Evolutionary conservation across 106 monocot genomes (phyloP).

Genomic region (Platanthera guangdongensis): DNA sequence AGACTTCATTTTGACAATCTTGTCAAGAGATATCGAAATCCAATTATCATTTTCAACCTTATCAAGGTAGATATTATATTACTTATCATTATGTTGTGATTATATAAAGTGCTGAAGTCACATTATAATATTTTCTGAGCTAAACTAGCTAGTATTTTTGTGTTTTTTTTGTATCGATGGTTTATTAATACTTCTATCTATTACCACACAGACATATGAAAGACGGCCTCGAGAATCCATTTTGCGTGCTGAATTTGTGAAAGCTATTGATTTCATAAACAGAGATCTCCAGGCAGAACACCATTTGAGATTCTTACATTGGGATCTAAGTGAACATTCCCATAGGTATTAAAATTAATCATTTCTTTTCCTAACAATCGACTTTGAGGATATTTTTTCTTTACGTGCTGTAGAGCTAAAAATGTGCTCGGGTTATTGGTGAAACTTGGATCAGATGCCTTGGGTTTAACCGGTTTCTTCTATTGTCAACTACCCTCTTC

Average conservation of each 20-base stretch:
- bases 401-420: constrained; percentile 32
- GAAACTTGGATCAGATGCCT: constrained; percentile 54
- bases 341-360: constrained; percentile 34
- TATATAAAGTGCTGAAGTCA: not conserved
- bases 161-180: not conserved
- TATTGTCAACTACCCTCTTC: constrained; percentile 44
- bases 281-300: constrained; percentile 37
- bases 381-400: not conserved
- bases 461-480: constrained; percentile 69
- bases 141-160: not conserved
- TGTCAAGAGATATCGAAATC: constrained; percentile 82
- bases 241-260: constrained; percentile 69
- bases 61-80: constrained; percentile 56
- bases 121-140: not conserved
- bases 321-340: constrained; percentile 81
- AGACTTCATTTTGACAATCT: constrained; percentile 95
- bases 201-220: constrained; percentile 42
- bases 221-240: constrained; percentile 81
- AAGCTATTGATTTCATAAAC: constrained; percentile 72
- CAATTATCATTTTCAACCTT: constrained; percentile 87
- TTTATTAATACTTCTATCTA: not conserved
- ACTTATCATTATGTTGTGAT: not conserved
- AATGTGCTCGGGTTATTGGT: constrained; percentile 54
- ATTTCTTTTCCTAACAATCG: not conserved
- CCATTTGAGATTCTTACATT: constrained; percentile 76